Conservation (phyloP, 2,329 filamentous ascomycete genomes). For the Metarhizium sp. region DNA sequence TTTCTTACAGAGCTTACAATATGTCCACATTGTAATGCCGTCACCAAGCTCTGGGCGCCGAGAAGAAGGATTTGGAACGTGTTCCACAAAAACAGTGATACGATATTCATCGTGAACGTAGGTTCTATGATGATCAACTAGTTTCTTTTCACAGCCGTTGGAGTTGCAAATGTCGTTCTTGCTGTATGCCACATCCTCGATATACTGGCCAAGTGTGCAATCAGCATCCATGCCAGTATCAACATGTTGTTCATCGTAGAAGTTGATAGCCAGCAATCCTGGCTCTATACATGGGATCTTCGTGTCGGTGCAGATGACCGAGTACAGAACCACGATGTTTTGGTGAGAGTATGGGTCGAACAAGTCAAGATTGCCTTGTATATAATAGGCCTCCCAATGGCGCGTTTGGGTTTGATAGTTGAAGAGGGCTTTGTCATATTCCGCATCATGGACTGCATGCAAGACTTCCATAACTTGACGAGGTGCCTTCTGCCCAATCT, state of each 20-base stretch:
- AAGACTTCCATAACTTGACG: conserved; percentile 87
- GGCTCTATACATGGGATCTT: conserved; percentile 91
- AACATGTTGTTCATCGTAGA: conserved; percentile 87
- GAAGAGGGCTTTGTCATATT: conserved; percentile 91
- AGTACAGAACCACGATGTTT: conserved; percentile 91
- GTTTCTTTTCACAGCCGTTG: conserved; percentile 77
- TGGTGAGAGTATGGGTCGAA: conserved; percentile 96
- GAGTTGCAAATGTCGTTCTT: conserved; percentile 71
- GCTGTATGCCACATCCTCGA: conserved; percentile 76
- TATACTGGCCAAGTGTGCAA: conserved; percentile 88
- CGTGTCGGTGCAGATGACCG: conserved; percentile 84
- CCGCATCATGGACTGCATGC: conserved; percentile 89
- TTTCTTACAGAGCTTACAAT: conserved; percentile 82
- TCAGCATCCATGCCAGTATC: conserved; percentile 66
- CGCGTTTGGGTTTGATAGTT: conserved; percentile 90
- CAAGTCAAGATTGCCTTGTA: conserved; percentile 76
- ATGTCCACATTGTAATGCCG: conserved; percentile 95
- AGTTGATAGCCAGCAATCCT: conserved; percentile 79
- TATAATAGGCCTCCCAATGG: conserved; percentile 95
- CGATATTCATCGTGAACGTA: conserved; percentile 96
- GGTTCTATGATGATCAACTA: conserved; percentile 89
- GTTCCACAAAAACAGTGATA: conserved; percentile 80
- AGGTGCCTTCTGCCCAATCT: conserved; percentile 68
- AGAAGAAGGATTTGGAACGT: conserved; percentile 32
- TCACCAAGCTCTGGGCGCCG: conserved; percentile 33